Base-by-base conservation (phyloP, 176 grass and related monocot genomes). In the Musa troglodytarum region DNA sequence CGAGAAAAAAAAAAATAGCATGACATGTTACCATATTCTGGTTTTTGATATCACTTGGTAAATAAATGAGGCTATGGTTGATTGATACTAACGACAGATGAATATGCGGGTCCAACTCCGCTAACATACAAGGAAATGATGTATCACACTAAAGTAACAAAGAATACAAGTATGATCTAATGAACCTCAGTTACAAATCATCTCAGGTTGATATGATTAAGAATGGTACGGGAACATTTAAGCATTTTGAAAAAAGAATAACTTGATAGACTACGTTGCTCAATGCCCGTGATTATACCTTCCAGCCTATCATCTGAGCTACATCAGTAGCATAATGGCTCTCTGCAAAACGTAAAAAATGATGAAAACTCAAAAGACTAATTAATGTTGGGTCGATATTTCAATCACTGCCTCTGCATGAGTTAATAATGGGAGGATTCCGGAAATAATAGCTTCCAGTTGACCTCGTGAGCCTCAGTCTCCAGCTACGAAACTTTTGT, bases 401-500 rank as follows among this genome's bases (percentile, higher is more conserved):
- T 28, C 54, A 76, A 81, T 84, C 53, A 70, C 57, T 78, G 62
- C 19, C 2, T 64, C 61, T 80, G 74, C 79, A 64, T 24, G 9
- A 67, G 77, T 68, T 23, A 78, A 54, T 76, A 75, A 76, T 82
- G 74, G 56, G 69, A 68, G 63, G 23, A 75, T 79, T 76, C 77
- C 21, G 7, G n/a, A 57, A 72, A 51, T 25, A 75, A 78, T 67
- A 74, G 52, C 77, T 68, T 53, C 57, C 5, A 50, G 17, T 65
- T n/a, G 11, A 52, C 14, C 49, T 54, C 14, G 74, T 65, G 14
- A 13, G 68, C 21, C 53, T 86, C 78, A 99, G 53, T 88, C 96
- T 53, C 85, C 96, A 78, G 86, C 83, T 11, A 92, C 81, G 34
- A 86, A 99, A 66, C 50, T 82, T 91, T 95, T 99, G 82, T 85